Conservation (phyloP, 805 yeast species). For the Candida sakaeoensis region DNA sequence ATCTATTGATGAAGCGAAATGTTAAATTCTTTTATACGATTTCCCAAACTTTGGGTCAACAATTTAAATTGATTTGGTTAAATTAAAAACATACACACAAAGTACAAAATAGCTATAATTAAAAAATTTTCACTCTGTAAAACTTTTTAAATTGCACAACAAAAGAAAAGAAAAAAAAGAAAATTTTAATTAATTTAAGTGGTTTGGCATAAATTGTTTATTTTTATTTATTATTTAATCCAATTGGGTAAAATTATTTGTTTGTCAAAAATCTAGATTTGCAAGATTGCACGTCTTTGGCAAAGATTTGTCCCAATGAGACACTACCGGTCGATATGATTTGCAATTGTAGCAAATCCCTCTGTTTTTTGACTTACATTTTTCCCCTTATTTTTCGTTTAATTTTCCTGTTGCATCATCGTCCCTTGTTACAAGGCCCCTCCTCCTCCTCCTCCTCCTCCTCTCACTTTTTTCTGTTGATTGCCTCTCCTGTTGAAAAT, state of each 20-base stretch:
- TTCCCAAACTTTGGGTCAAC: not conserved
- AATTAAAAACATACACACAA: constrained; percentile 5
- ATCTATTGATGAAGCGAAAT: not conserved
- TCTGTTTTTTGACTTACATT: not conserved
- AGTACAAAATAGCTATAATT: not conserved
- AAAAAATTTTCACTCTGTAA: not conserved
- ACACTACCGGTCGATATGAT: too few relatives aligned
- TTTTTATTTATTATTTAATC: not conserved
- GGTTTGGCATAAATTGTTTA: not conserved
- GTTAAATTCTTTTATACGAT: not conserved
- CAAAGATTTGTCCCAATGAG: too few relatives aligned
- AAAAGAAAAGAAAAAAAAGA: not conserved
- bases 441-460: not conserved
- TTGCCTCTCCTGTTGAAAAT: too few relatives aligned
- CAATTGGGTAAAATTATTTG: not conserved
- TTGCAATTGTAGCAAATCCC: not conserved
- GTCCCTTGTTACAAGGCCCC: too few relatives aligned
- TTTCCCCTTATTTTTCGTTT: not conserved
- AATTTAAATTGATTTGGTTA: constrained; percentile 3
- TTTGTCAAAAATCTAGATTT: not conserved
- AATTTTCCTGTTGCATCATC: too few relatives aligned
- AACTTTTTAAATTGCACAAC: not conserved
- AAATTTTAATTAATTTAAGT: not conserved
- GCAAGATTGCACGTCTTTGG: not conserved
- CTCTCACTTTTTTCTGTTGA: not conserved